Evolutionary conservation across 2,329 filamentous ascomycete genomes (phyloP).

Genomic region (Claviceps purpurea): DNA sequence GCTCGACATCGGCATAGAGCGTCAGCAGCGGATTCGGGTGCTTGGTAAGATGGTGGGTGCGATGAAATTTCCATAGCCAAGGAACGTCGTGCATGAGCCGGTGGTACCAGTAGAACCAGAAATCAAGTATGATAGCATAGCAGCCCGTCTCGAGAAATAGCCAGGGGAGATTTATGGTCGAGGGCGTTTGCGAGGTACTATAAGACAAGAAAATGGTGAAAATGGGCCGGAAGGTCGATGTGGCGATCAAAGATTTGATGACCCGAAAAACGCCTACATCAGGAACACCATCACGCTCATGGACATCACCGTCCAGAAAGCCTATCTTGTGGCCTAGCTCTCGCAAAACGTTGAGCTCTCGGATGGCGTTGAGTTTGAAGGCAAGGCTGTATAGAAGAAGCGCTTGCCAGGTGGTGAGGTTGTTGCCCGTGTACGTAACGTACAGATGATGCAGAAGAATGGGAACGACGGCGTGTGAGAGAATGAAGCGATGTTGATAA

Average conservation of each 20-base stretch:
- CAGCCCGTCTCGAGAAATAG: slow-evolving; percentile 1
- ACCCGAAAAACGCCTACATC: slow-evolving; percentile 4
- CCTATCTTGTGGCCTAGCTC: slow-evolving; percentile 2
- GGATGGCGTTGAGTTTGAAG: slow-evolving; percentile 6
- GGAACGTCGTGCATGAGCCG: slow-evolving; percentile 5
- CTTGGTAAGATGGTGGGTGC: slow-evolving; percentile 6
- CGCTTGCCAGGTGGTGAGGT: slow-evolving; percentile 5
- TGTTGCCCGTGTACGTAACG: slow-evolving; percentile 3
- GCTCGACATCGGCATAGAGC: slow-evolving; percentile 4
- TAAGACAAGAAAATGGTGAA: slow-evolving; percentile 4
- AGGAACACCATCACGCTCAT: slow-evolving; percentile 5
- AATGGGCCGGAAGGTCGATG: slow-evolving; percentile 2
- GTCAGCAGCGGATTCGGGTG: slow-evolving; percentile 5
- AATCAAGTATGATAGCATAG: slow-evolving; percentile 4
- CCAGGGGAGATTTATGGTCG: neutral
- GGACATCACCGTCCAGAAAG: slow-evolving; percentile 6
- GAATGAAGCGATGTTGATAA: slow-evolving; percentile 5
- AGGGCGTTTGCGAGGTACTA: neutral
- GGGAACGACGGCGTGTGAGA: slow-evolving; percentile 4
- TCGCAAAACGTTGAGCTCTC: slow-evolving; percentile 3
- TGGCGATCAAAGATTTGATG: neutral
- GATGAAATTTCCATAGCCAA: slow-evolving; percentile 5
- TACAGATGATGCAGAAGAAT: slow-evolving; percentile 4
- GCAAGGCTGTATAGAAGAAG: slow-evolving; percentile 3
- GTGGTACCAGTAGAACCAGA: slow-evolving; percentile 8